Base-by-base conservation (phyloP, 257 asterid species). In the Solanum ahanhuiri region DNA sequence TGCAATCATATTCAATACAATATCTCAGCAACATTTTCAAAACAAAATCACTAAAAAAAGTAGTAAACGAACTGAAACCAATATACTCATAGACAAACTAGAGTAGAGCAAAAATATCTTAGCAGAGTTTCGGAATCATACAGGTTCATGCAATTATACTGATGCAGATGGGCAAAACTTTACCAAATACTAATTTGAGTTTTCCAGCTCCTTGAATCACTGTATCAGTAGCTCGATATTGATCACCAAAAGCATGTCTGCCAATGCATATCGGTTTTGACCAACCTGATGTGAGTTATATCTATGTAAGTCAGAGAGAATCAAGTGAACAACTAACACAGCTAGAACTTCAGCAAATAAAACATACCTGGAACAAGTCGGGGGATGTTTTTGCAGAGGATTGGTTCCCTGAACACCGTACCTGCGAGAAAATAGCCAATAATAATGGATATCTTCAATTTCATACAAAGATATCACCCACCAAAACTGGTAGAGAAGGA, bases 211-310 rank as follows among this genome's bases (percentile, higher is more conserved):
- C 99, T 89, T 95, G 91, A 82, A 95, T 94, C 25, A 97, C 98
- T 83, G 98, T 35, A 92, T 97, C 99, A 28, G 99, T 95, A 84
- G 99, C 99, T 89, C 95, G 88, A 93, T 97, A 95, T 89, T 97
- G 99, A 89, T 97, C 99, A 57, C 98, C 99, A 83, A 93, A 97
- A 82, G 99, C 99, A 92, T 97, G 99, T 85, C 99, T 95, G 72
- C 99, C 99, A 87, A 97, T 97, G 93, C 99, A 97, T 83, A 97
- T 97, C 9, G 99, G 95, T 87, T 95, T 97, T 64, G 96, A 94
- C 99, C 99, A 97, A 81, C 99, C 99, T 97, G 89, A 89, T 81
- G 84, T 48, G 67, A 81, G 67, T 37, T 81, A 28, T 12, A 30
- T 81, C 30, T 18, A 30, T 81, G 73, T 48, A 28, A 48, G 84